Percentiles rank a stretch among this genome's conserved stretches.
These are phyloP conservation scores for Trichophyton simii DNA, from an alignment of 2,329 filamentous ascomycete genomes.

Conservation along the genomic window DNA sequence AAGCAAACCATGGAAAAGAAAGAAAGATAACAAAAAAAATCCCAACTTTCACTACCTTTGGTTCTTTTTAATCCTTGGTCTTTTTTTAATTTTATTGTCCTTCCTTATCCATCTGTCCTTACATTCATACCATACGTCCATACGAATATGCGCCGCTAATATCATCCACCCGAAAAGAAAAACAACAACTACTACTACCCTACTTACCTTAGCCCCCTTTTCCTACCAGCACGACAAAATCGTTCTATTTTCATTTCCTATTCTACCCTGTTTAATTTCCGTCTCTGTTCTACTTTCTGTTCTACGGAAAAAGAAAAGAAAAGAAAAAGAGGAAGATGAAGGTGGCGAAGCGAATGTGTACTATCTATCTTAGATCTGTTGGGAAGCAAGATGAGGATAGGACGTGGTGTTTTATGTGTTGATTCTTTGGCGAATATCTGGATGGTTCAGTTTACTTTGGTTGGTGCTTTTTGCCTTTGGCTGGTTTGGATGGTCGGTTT, in stretches of 20 bases:
- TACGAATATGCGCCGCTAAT: neutral
- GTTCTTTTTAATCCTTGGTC: neutral
- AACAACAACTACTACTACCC: too few species aligned
- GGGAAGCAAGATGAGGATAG: neutral
- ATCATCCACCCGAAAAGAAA: too few species aligned
- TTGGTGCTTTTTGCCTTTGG: too few species aligned
- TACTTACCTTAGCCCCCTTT: neutral
- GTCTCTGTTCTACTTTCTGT: neutral
- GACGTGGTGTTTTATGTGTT: neutral
- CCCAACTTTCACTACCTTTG: neutral
- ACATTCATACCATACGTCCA: neutral
- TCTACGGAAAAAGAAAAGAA: neutral
- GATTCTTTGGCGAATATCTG: neutral
- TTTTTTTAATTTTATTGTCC: neutral
- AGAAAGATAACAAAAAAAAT: neutral
- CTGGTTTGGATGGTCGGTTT: too few species aligned
- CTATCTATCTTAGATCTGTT: constrained; percentile 3
- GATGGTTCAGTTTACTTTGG: neutral
- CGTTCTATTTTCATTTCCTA: neutral
- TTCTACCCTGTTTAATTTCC: neutral
- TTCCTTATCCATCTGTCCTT: neutral
- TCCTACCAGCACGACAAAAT: neutral
- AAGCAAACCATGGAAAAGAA: neutral
- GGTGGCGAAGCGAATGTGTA: neutral
- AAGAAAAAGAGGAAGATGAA: neutral